Conservation (phyloP, 2,329 filamentous ascomycete species). For the Beauveria sp. region DNA sequence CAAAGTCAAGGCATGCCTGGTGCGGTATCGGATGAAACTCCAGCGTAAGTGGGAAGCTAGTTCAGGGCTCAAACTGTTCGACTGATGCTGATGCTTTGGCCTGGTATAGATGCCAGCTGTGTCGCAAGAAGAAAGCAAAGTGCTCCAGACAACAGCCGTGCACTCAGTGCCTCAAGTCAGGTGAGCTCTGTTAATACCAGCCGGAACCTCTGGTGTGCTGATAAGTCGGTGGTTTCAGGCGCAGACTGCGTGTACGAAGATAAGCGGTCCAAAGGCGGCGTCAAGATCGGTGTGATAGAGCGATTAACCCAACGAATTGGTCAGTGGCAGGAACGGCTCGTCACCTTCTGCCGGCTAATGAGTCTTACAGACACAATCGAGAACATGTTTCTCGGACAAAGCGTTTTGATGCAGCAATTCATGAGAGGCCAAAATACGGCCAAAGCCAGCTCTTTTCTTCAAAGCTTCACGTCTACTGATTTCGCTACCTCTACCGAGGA, state of each 20-base stretch:
- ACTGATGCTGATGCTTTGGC: not conserved
- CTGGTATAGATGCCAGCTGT: slow-evolving; percentile 27
- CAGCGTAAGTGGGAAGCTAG: not conserved
- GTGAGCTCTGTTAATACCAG: slow-evolving; percentile 16
- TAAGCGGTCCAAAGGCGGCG: slow-evolving; percentile 24
- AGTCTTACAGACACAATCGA: slow-evolving; percentile 21
- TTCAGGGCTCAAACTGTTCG: not conserved
- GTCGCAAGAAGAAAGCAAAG: slow-evolving; percentile 36
- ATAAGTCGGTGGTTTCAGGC: slow-evolving; percentile 5
- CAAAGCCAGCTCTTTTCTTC: not conserved
- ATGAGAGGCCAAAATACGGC: slow-evolving; percentile 14
- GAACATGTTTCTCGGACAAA: slow-evolving; percentile 31
- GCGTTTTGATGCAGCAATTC: slow-evolving; percentile 28
- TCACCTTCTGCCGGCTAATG: slow-evolving; percentile 7
- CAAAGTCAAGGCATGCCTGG: not conserved
- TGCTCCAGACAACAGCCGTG: slow-evolving; percentile 36
- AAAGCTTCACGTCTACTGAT: not conserved
- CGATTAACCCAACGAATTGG: slow-evolving; percentile 24
- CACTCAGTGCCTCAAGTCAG: slow-evolving; percentile 27
- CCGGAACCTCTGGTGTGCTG: not conserved
- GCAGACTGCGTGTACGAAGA: slow-evolving; percentile 28
- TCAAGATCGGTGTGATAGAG: slow-evolving; percentile 28
- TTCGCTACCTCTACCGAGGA: not conserved
- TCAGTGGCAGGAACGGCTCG: slow-evolving; percentile 14
- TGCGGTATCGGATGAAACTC: not conserved